Percentiles rank a stretch among this genome's conserved stretches.
phyloP scores from a whole-genome alignment of 768 basidiomycete species.

The Pleurotus pulmonarius region DNA sequence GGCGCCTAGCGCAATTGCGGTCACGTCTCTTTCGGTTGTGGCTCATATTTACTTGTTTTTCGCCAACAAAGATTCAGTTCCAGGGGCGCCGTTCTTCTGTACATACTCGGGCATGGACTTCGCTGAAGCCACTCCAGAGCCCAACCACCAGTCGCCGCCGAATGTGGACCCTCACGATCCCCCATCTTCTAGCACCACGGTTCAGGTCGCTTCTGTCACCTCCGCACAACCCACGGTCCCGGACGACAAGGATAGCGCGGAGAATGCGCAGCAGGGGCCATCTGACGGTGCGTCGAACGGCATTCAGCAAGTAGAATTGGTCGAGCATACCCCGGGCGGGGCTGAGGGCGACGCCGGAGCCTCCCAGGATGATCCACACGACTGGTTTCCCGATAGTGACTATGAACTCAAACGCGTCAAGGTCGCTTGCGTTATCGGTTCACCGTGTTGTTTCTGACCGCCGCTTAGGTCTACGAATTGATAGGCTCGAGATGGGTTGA shows the following conservation, averaged over 20 bases:
- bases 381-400: slow-evolving; percentile 61
- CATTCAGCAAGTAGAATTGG: slow-evolving; percentile 40
- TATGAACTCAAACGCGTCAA: slow-evolving; percentile 85
- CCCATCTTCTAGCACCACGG: neutral
- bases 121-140: slow-evolving; percentile 28
- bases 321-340: slow-evolving; percentile 38
- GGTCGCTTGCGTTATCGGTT: slow-evolving; percentile 30
- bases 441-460: neutral
- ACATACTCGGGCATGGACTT: slow-evolving; percentile 42
- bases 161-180: neutral
- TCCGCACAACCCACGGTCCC: neutral
- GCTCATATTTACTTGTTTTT: neutral
- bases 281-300: slow-evolving; percentile 29
- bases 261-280: slow-evolving; percentile 31
- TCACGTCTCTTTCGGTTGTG: too few species aligned
- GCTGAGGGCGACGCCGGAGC: slow-evolving; percentile 28
- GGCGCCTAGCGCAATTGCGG: neutral
- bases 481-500: slow-evolving; percentile 90
- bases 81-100: slow-evolving; percentile 9
- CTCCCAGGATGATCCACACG: slow-evolving; percentile 52
- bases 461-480: slow-evolving; percentile 84
- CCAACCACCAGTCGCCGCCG: slow-evolving; percentile 2
- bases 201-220: neutral
- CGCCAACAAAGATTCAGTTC: neutral
- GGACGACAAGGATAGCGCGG: slow-evolving; percentile 11